Conservation (phyloP, 1,284 basidiomycete species). For the Inonotus hispidus region DNA sequence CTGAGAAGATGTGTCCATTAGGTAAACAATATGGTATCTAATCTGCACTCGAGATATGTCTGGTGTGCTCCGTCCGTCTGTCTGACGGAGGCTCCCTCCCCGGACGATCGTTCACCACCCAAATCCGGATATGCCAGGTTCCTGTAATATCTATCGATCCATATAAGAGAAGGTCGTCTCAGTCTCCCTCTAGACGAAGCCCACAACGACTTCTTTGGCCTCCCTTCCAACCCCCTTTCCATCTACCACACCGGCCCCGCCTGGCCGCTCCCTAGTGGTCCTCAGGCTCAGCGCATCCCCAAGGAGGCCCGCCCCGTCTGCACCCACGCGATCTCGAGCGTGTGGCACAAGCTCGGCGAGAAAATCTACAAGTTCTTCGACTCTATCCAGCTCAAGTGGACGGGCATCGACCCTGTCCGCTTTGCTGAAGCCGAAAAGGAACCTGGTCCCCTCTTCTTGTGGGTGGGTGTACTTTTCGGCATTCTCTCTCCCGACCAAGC, state of each 20-base stretch:
- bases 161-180: no score
- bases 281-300: slow-evolving; percentile 22
- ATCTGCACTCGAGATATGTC: no score
- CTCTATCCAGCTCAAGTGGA: slow-evolving; percentile 5
- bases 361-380: background rate
- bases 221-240: slow-evolving; percentile 18
- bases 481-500: slow-evolving; percentile 32
- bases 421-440: background rate
- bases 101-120: no score
- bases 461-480: slow-evolving; percentile 34
- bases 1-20: no score
- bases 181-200: slow-evolving; percentile 18
- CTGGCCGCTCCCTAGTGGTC: slow-evolving; percentile 23
- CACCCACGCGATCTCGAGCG: slow-evolving; percentile 17
- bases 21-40: no score
- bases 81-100: no score
- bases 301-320: slow-evolving; percentile 25
- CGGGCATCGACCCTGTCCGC: slow-evolving; percentile 6
- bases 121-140: no score
- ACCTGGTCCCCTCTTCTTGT: slow-evolving; percentile 37
- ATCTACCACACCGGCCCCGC: slow-evolving; percentile 23
- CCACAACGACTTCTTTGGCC: slow-evolving; percentile 24
- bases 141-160: no score
- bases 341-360: background rate
- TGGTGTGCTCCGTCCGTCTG: no score